phyloP scores from a whole-genome alignment of 108 stramenopile genomes.

The Heterococcus sp. region DNA sequence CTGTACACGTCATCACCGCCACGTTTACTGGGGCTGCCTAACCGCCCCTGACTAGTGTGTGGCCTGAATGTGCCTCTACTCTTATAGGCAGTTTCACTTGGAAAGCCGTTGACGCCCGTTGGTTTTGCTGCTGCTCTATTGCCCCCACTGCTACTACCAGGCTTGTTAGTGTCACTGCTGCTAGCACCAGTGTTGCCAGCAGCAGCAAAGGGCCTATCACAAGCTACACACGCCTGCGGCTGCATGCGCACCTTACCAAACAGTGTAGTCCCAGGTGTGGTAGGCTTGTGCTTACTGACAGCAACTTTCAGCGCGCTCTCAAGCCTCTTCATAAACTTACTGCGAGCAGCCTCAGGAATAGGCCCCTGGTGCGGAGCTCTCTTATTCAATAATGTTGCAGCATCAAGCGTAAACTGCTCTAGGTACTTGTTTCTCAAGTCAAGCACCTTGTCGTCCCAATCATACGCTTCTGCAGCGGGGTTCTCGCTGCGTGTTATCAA shows the following conservation, averaged over 20 bases:
- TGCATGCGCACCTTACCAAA: conserved; percentile 28
- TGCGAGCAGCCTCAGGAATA: not conserved
- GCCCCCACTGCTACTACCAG: not conserved
- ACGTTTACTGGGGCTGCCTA: not conserved
- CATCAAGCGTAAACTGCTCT: conserved; percentile 3
- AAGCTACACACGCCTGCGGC: not conserved
- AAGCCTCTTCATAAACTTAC: not conserved
- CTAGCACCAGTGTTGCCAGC: not conserved
- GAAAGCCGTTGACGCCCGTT: not conserved
- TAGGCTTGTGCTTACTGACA: conserved; percentile 23
- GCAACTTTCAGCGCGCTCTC: conserved; percentile 23
- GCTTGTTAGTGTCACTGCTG: not conserved
- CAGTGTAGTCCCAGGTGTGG: conserved; percentile 35
- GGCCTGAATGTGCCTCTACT: conserved; percentile 32
- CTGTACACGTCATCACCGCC: conserved; percentile 4
- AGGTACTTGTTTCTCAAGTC: conserved; percentile 1
- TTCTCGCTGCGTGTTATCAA: conserved; percentile 17
- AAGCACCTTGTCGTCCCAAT: conserved; percentile 39
- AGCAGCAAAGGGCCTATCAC: not conserved
- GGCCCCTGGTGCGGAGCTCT: conserved; percentile 10
- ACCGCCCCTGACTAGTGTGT: conserved; percentile 7
- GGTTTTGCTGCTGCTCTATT: not conserved
- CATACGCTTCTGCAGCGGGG: conserved; percentile 7
- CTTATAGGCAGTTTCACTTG: not conserved
- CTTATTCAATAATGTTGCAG: conserved; percentile 5